Base-by-base conservation (phyloP, 2,329 filamentous ascomycete species). In the Pestalotiopsis sp. region DNA sequence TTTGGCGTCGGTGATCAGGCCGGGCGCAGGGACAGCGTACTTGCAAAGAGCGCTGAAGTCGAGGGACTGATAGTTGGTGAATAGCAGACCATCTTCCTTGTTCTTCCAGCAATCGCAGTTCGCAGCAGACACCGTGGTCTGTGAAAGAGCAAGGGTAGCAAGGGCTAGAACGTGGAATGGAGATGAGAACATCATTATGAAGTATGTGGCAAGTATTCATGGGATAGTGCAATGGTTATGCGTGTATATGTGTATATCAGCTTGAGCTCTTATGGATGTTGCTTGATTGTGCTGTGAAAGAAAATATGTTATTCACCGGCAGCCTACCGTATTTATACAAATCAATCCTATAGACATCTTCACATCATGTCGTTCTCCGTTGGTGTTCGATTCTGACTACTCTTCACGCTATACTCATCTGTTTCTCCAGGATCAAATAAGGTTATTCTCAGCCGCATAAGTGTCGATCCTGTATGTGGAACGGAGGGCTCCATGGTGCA, bases 51-150 rank as follows among this genome's bases (percentile, higher is more conserved):
- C 38, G 27, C 59, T 27, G 27, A 62, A 62, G 59, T 62, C 31
- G 17, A 62, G 12, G 6, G 27, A n/a, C 31, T 62, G 39, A 17
- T 62, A 62, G 38, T 62, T 62, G 31, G 59, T 62, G 36, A 62
- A 62, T 5, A 62, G 25, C 11, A 36, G 14, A 20, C 59, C 59
- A 62, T 62, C 59, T n/a, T 62, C 59, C 59, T 62, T 62, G 14
- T 27, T 62, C 59, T 38, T 62, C 59, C 59, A 62, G 31, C 59
- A 62, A 39, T 62, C 31, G 31, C 59, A 62, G 20, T 11, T 23
- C 25, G 59, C 14, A 39, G 25, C 31, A 39, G 27, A 36, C 27
- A 62, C 38, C 13, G n/a, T 20, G 38, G 20, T 39, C 17, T 62
- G 59, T 7, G 20, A 62, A 39, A 62, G 59, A 11, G 59, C 25